These are phyloP conservation scores for Podospora appendiculata DNA, from an alignment of 495 filamentous ascomycete genomes.

Conservation along the genomic window DNA sequence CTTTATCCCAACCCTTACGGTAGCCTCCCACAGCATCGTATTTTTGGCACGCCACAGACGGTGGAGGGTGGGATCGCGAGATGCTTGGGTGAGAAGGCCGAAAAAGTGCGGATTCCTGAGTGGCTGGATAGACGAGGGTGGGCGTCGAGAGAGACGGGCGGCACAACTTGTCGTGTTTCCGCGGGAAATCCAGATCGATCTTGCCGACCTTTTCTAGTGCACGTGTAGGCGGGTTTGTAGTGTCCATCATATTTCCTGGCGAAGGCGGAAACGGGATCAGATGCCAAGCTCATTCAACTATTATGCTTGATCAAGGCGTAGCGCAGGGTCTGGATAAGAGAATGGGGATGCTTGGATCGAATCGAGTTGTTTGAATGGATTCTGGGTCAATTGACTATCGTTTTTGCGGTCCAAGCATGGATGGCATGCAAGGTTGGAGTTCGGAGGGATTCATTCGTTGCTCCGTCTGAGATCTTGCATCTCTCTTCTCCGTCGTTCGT, in stretches of 20 bases:
- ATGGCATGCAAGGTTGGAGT: no score
- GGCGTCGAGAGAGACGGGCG: not conserved
- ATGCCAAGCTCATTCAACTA: no score
- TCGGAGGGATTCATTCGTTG: no score
- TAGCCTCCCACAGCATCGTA: not conserved
- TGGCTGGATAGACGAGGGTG: constrained; percentile 6
- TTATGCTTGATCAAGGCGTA: no score
- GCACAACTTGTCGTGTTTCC: not conserved
- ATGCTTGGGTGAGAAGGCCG: not conserved
- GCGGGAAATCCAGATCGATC: not conserved
- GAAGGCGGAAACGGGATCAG: no score
- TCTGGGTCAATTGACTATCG: no score
- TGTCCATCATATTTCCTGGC: not conserved
- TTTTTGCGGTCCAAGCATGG: no score
- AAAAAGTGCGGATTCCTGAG: not conserved
- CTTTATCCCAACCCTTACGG: not conserved
- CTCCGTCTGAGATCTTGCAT: no score
- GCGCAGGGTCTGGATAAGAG: no score
- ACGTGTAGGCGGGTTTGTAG: not conserved
- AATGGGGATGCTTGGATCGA: no score
- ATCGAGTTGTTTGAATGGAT: no score
- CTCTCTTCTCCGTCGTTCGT: no score
- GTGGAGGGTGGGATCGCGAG: not conserved
- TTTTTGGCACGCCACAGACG: not conserved
- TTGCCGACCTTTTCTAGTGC: not conserved